phyloP scores from a whole-genome alignment of 306 rosid genomes.

The Mimosa pudica region DNA sequence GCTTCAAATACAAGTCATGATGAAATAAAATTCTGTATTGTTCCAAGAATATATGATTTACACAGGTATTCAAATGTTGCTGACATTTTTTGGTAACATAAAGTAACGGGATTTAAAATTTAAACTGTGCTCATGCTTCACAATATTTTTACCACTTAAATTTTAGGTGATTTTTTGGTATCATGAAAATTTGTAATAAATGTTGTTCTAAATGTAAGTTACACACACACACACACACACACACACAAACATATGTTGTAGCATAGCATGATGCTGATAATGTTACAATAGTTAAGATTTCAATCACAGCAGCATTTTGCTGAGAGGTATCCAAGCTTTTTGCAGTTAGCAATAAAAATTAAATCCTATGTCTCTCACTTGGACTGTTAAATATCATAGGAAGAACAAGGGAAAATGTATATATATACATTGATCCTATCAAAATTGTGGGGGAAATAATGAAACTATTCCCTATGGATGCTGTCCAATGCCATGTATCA shows the following conservation, averaged over 20 bases:
- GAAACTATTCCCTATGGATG: background rate
- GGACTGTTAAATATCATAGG: background rate
- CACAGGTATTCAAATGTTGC: background rate
- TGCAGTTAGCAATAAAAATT: background rate
- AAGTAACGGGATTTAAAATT: no score
- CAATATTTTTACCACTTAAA: background rate
- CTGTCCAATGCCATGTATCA: background rate
- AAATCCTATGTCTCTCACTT: background rate
- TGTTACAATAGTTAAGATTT: background rate
- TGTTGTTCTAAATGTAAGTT: background rate
- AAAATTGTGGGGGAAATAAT: slow-evolving; percentile 3
- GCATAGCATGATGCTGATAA: background rate
- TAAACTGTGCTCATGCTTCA: background rate
- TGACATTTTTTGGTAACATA: background rate
- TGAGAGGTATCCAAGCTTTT: background rate
- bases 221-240: background rate
- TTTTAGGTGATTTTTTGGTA: background rate
- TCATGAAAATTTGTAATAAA: background rate
- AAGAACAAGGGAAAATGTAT: background rate
- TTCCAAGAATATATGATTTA: background rate
- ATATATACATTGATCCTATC: background rate
- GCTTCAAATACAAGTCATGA: background rate
- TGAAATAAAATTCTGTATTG: background rate
- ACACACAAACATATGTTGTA: background rate
- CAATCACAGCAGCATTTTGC: background rate